Percentiles rank a stretch among this genome's conserved stretches.
phyloP scores from a whole-genome alignment of 495 filamentous ascomycete genomes.

The Daldinia concentrica region DNA sequence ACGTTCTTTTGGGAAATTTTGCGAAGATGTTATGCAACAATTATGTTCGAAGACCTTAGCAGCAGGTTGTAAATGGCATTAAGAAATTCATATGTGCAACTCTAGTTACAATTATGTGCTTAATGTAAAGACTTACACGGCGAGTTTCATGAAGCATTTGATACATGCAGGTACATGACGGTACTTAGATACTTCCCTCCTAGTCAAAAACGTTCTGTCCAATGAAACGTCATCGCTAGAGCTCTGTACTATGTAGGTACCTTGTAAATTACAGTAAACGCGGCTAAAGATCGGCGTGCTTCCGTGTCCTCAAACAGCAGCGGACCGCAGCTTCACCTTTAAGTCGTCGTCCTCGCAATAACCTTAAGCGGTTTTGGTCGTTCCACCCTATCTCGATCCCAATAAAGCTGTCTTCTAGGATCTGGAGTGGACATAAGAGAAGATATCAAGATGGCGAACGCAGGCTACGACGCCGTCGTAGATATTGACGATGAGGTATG shows the following conservation, averaged over 20 bases:
- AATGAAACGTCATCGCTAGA: slow-evolving; percentile 19
- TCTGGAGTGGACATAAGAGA: background rate
- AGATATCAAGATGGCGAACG: slow-evolving; percentile 71
- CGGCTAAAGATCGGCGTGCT: slow-evolving; percentile 40
- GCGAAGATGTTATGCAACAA: background rate
- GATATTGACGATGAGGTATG: slow-evolving; percentile 91
- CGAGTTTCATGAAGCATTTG: background rate
- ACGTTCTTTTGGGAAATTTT: too few species aligned
- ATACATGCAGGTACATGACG: background rate
- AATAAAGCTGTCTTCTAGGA: background rate
- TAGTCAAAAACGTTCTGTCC: slow-evolving; percentile 5
- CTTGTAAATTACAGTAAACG: slow-evolving; percentile 24
- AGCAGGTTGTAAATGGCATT: background rate
- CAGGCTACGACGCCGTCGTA: slow-evolving; percentile 96
- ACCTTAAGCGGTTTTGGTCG: background rate
- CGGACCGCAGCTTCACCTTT: background rate
- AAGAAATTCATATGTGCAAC: background rate
- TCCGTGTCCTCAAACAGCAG: slow-evolving; percentile 41
- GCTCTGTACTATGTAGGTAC: too few species aligned
- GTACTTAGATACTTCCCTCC: slow-evolving; percentile 9
- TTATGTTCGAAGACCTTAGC: background rate
- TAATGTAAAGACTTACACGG: background rate
- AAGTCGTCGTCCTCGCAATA: background rate
- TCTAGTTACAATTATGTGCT: background rate
- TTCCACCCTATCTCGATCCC: background rate